Evolutionary conservation across 129 eudicot species (phyloP), one percentile per base, ranked within the genome.

Genomic region (Flaveria robusta): DNA sequence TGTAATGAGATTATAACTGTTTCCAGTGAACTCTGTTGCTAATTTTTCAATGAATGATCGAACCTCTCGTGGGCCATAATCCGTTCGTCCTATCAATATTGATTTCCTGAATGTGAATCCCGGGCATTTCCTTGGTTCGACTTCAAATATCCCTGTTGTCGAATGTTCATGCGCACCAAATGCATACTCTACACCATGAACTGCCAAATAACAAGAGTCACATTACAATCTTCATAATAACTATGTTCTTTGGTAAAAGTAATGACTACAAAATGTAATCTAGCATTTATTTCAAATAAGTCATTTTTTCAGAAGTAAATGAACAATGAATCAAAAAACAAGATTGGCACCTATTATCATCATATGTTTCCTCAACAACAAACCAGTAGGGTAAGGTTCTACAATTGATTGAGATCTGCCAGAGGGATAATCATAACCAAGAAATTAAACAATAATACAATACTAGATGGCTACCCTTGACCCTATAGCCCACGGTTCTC

Each of bases 91-190:
- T 23, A 92, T 81, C 86, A 92, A 81, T 46, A 92, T 90, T n/a
- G 98, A 92, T 78, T 92, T 92, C 76, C 98, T 85, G 46, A 86
- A 92, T 12, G 90, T 88, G 78, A 92, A 92, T 19, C 98, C 98
- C 7, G 96, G 96, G 87, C 98, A 90, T 68, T 80, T 79, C 84
- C 84, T 88, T 64, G 98, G 98, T 73, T 90, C 98, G 39, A 92
- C 98, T 88, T 92, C 98, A 75, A 92, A 92, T 67, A 92, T 85
- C 31, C 98, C 98, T 18, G 94, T 89, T 31, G 90, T 88, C 51
- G 94, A 56, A 81, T 84, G 86, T 29, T 90, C 98, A 80, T 92
- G 97, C 16, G 97, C 97, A 56, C 97, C 97, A 81, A 92, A 92
- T 72, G 96, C 97, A 79, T 92, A 92, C 74, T 92, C 98, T 76